Conservation (phyloP, 192 early-diverging fungal species). For the Hyaloraphidium curvatum region DNA sequence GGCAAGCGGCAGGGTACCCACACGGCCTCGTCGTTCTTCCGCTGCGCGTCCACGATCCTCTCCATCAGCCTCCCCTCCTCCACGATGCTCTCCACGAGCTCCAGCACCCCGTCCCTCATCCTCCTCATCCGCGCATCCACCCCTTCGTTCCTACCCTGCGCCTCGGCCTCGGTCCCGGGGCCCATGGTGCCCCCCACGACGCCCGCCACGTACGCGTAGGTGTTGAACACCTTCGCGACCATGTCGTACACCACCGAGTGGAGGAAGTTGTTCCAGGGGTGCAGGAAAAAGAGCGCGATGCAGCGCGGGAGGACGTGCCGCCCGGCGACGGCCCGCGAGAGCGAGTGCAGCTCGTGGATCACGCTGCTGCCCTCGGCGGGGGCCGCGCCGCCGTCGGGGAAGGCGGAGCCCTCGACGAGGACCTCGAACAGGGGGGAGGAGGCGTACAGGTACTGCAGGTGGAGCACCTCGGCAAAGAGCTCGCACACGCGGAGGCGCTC, state of each 20-base stretch:
- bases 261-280: conserved; percentile 96
- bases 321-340: conserved; percentile 27
- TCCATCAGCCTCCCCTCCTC: conserved; percentile 69
- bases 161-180: not conserved
- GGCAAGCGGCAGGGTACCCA: conserved; percentile 22
- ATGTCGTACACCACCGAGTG: conserved; percentile 98
- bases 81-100: conserved; percentile 43
- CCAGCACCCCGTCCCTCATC: conserved; percentile 22
- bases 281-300: conserved; percentile 70
- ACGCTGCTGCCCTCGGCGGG: conserved; percentile 6
- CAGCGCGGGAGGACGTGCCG: conserved; percentile 28
- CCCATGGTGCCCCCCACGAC: conserved; percentile 10
- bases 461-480: conserved; percentile 92
- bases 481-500: conserved; percentile 92
- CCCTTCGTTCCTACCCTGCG: not conserved
- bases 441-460: conserved; percentile 47
- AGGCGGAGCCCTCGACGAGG: not conserved
- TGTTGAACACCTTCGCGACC: conserved; percentile 92
- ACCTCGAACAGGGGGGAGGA: conserved; percentile 8
- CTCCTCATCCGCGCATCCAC: conserved; percentile 17
- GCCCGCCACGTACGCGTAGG: conserved; percentile 50
- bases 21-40: conserved; percentile 62
- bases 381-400: not conserved
- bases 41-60: conserved; percentile 67
- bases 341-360: conserved; percentile 27